Conservation (phyloP, 495 filamentous ascomycete species). For the Hypomontagnella monticulosa region DNA sequence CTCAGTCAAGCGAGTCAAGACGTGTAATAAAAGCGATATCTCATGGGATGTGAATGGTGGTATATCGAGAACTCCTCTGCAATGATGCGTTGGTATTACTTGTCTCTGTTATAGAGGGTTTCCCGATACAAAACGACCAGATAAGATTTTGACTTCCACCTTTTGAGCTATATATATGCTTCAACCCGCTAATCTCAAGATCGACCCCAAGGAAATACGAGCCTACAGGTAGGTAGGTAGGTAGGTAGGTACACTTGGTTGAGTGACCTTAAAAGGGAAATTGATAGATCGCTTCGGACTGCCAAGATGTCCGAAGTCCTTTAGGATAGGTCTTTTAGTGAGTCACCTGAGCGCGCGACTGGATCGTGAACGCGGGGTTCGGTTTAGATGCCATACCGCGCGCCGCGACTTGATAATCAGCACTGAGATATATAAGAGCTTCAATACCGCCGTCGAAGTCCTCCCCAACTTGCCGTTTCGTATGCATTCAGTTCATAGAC, state of each 20-base stretch:
- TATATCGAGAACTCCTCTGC: too few relatives aligned
- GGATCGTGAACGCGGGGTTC: slow-evolving; percentile 30
- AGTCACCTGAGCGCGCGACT: slow-evolving; percentile 38
- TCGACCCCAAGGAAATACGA: too few relatives aligned
- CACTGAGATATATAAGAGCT: slow-evolving; percentile 5
- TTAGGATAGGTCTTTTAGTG: background rate
- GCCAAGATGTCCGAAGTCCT: slow-evolving; percentile 35
- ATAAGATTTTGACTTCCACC: too few relatives aligned
- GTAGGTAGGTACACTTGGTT: too few relatives aligned
- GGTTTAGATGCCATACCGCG: slow-evolving; percentile 18
- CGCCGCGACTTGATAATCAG: background rate
- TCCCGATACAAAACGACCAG: too few relatives aligned
- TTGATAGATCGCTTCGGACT: slow-evolving; percentile 23
- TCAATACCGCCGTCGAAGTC: background rate
- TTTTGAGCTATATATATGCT: too few relatives aligned
- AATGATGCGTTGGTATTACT: too few relatives aligned
- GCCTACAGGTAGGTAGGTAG: too few relatives aligned
- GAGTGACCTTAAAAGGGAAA: background rate
- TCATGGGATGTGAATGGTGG: background rate
- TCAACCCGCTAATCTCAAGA: too few relatives aligned
- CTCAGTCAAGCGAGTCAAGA: slow-evolving; percentile 33
- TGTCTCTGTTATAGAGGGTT: too few relatives aligned
- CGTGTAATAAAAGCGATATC: background rate
- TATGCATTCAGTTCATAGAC: background rate
- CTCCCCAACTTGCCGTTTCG: background rate